phyloP scores from a whole-genome alignment of 1,284 basidiomycete species.

The Baeospora myosura region DNA sequence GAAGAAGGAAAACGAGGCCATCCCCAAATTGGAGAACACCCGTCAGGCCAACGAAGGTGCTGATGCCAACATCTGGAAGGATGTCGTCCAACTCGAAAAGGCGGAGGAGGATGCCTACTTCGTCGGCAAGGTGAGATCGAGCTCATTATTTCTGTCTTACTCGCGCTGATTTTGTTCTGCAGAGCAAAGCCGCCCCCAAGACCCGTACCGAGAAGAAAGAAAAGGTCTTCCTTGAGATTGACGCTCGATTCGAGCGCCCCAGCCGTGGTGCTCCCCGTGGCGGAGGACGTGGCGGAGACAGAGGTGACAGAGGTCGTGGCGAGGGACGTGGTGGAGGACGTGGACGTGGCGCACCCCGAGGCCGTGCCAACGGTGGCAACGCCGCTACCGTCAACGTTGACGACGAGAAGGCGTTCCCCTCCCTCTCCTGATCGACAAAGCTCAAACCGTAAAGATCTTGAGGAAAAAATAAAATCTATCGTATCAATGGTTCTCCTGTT shows the following conservation, averaged over 20 bases:
- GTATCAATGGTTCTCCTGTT: constrained; percentile 3
- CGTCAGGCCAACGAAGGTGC: constrained; percentile 67
- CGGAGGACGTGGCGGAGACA: constrained; percentile 35
- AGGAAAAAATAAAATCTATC: constrained; percentile 4
- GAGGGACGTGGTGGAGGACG: constrained; percentile 36
- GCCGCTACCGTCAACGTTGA: constrained; percentile 62
- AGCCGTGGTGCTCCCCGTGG: constrained; percentile 51
- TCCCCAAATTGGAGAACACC: constrained; percentile 62
- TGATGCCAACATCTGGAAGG: constrained; percentile 54
- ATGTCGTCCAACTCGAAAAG: constrained; percentile 54
- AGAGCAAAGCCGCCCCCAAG: constrained; percentile 60
- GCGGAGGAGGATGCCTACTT: constrained; percentile 62
- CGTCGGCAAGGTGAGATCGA: constrained; percentile 57
- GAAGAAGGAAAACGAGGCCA: constrained; percentile 52
- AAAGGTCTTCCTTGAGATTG: constrained; percentile 72
- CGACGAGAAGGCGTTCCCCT: constrained; percentile 80
- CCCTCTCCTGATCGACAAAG: constrained; percentile 46
- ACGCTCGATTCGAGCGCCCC: constrained; percentile 70
- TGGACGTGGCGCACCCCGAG: constrained; percentile 30
- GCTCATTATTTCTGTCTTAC: constrained; percentile 1
- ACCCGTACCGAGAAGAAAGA: constrained; percentile 67
- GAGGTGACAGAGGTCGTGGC: constrained; percentile 39
- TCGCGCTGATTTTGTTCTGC: constrained; percentile 7
- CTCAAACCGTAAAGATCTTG: not conserved
- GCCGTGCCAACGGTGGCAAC: constrained; percentile 17